These are phyloP conservation scores for Usnea hakonensis DNA, from an alignment of 495 filamentous ascomycete species.

Conservation along the genomic window DNA sequence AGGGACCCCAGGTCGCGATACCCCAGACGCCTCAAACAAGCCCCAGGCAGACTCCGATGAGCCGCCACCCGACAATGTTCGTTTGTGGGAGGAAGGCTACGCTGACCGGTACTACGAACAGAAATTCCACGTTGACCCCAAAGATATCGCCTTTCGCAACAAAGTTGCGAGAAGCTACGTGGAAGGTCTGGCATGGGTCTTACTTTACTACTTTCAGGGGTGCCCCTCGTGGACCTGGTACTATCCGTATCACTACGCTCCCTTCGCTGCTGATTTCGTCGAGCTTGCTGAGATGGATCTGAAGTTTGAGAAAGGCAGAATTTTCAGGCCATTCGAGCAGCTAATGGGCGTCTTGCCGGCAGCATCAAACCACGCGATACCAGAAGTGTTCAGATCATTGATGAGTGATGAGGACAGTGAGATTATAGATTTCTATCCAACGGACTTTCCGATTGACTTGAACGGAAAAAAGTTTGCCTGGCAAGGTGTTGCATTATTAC, in stretches of 20 bases:
- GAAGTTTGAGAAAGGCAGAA: constrained; percentile 74
- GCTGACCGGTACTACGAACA: constrained; percentile 93
- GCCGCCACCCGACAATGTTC: constrained; percentile 66
- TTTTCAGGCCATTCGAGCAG: constrained; percentile 92
- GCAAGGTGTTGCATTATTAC: constrained; percentile 90
- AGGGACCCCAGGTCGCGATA: constrained; percentile 51
- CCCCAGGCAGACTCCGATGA: constrained; percentile 43
- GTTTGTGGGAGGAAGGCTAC: constrained; percentile 93
- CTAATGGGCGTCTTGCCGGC: constrained; percentile 97
- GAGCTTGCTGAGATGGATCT: constrained; percentile 72
- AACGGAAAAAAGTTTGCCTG: constrained; percentile 98
- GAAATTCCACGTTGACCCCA: constrained; percentile 82
- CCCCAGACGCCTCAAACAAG: constrained; percentile 38
- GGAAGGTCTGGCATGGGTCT: constrained; percentile 97
- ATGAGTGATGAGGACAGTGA: constrained; percentile 83
- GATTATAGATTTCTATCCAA: constrained; percentile 96
- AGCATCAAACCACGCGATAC: constrained; percentile 84
- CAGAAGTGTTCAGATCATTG: constrained; percentile 72
- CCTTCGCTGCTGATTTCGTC: constrained; percentile 91
- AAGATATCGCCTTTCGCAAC: constrained; percentile 78
- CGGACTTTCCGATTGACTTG: constrained; percentile 84
- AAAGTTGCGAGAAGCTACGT: constrained; percentile 89
- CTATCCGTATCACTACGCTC: constrained; percentile 97
- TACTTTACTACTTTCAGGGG: constrained; percentile 95
- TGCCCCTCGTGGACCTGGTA: constrained; percentile 99